Base-by-base conservation (phyloP, 768 basidiomycete species). In the Rubroboletus pulcherrimus region DNA sequence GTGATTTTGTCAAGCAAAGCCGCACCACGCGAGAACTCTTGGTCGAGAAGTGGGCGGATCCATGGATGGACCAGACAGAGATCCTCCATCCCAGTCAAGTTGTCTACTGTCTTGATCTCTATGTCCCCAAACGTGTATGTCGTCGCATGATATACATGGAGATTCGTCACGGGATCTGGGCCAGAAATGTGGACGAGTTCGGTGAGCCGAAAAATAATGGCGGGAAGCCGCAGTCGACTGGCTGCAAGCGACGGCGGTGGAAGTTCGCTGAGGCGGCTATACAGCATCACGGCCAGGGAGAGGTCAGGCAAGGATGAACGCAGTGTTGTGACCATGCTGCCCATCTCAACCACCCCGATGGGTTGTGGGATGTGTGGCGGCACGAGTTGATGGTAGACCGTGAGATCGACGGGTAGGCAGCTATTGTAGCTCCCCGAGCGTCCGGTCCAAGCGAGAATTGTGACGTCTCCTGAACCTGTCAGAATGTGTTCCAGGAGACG, bases 51-150 rank as follows among this genome's bases (percentile, higher is more conserved):
- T 5, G 52, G 40, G 24, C 47, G 9, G 39, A 60, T 52, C 60
- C 61, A 62, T 4, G 59, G 59, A 39, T 62, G 55, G 10, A 62
- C 19, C 12, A 62, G 55, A 15, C 14, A 12, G 4, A 60, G 29
- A 11, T 15, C 39, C 5, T 51, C 12, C 51, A 11, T 51, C 14
- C 6, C 19, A 0, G 30, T 33, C 2, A 61, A n/a, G 19, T 57
- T 7, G 11, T 34, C 47, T 10, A 2, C 39, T 5, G 60, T 60
- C 47, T 42, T 26, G 38, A 61, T 56, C 29, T 44, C 48, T 7
- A 61, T 9, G 1, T 48, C 54, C 0, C 54, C 53, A 1, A 61
- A 9, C 6, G 10, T 17, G 10, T 14, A 8, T 2, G 51, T 38
- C 8, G 42, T 42, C 10, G 33, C 48, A 39, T 26, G 42, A 37